phyloP scores from a whole-genome alignment of 2,329 filamentous ascomycete species.

The Volutella citrinella region DNA sequence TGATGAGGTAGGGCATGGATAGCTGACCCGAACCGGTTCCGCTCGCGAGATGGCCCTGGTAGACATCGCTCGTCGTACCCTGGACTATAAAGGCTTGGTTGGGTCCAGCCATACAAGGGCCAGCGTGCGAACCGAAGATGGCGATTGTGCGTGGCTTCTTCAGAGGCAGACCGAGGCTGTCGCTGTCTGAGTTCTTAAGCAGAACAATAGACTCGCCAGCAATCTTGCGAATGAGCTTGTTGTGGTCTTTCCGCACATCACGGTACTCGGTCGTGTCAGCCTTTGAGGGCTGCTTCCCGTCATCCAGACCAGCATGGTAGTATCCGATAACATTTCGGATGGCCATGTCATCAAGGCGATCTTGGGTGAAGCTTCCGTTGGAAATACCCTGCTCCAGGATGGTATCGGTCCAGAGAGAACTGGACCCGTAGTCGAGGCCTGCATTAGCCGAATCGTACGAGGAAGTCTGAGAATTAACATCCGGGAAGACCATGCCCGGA shows the following conservation, averaged over 20 bases:
- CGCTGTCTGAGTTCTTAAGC: constrained; percentile 54
- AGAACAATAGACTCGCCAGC: constrained; percentile 52
- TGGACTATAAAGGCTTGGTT: too few species aligned
- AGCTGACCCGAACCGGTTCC: constrained; percentile 50
- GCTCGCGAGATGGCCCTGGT: constrained; percentile 41
- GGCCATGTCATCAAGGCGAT: constrained; percentile 11
- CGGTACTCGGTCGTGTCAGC: constrained; percentile 38
- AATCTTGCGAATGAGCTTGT: constrained; percentile 44
- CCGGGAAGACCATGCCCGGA: constrained; percentile 65
- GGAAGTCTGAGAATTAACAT: too few species aligned
- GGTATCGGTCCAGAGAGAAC: constrained; percentile 2
- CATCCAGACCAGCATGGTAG: constrained; percentile 4
- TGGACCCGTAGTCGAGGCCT: constrained; percentile 3
- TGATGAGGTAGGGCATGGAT: constrained; percentile 45
- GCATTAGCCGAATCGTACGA: constrained; percentile 6
- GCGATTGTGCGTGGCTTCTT: constrained; percentile 34
- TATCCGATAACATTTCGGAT: constrained; percentile 5
- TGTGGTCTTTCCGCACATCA: constrained; percentile 49
- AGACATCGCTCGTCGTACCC: too few species aligned
- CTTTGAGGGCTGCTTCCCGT: constrained; percentile 48
- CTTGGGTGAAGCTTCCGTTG: constrained; percentile 6
- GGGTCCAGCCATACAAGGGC: too few species aligned
- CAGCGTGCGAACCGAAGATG: constrained; percentile 46
- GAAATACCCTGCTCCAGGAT: constrained; percentile 3
- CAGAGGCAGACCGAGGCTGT: constrained; percentile 37